Evolutionary conservation across 768 basidiomycete species (phyloP).

Genomic region (Leccinum truebloodii): DNA sequence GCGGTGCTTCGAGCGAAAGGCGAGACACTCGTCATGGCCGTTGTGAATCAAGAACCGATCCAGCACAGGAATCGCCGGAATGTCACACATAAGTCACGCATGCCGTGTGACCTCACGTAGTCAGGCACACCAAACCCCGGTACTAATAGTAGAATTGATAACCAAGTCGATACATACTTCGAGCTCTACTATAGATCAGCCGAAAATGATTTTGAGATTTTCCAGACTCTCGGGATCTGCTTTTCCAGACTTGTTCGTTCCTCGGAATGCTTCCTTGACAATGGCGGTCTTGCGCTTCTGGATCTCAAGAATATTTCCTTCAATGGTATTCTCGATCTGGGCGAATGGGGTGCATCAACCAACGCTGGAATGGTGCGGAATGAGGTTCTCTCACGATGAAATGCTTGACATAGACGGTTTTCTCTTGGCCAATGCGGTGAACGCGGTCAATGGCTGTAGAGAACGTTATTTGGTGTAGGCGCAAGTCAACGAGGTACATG

Average conservation of each 20-base stretch:
- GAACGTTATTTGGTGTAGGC: constrained; percentile 6
- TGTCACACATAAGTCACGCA: constrained; percentile 25
- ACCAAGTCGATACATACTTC: neutral
- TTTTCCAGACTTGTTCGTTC: constrained; percentile 44
- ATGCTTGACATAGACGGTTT: constrained; percentile 80
- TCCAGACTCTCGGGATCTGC: constrained; percentile 72
- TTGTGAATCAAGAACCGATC: constrained; percentile 22
- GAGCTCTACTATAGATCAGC: constrained; percentile 41
- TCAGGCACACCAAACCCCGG: neutral
- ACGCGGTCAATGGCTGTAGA: constrained; percentile 82
- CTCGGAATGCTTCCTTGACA: constrained; percentile 79
- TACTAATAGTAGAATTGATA: too few relatives aligned
- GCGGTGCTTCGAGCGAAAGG: constrained; percentile 63
- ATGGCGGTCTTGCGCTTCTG: constrained; percentile 88
- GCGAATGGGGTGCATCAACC: neutral
- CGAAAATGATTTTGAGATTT: constrained; percentile 57
- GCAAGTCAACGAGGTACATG: constrained; percentile 19
- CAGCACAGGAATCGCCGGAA: constrained; percentile 17
- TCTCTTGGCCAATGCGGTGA: constrained; percentile 82
- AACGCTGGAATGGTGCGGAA: neutral
- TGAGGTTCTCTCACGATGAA: constrained; percentile 61
- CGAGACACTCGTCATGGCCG: constrained; percentile 41
- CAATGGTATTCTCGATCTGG: constrained; percentile 74
- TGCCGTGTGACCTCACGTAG: constrained; percentile 5
- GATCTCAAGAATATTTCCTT: constrained; percentile 76